A percentile compares a stretch with the other conserved stretches of the same genome.
Evolutionary conservation across 1,284 basidiomycete genomes (phyloP).

Genomic region (Cutaneotrichosporon sp.): DNA sequence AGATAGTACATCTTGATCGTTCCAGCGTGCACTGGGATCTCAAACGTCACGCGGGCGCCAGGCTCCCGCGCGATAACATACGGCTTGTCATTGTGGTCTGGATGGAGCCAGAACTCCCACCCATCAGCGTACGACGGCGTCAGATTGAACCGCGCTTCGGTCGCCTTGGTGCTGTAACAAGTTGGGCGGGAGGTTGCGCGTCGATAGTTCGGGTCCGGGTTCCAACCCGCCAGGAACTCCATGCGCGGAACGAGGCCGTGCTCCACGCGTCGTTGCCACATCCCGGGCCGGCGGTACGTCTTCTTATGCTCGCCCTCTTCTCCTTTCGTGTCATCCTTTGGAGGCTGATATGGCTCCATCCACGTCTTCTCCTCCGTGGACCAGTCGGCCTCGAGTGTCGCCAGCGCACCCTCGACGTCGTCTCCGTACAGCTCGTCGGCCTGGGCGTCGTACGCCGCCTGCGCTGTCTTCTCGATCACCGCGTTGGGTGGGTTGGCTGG

Average conservation of each 20-base stretch:
- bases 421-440: not conserved
- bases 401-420: constrained; percentile 10
- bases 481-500: not conserved
- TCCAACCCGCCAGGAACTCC: constrained; percentile 42
- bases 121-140: constrained; percentile 38
- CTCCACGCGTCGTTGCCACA: constrained; percentile 41
- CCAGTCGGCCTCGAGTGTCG: constrained; percentile 26
- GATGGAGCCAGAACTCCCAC: constrained; percentile 49
- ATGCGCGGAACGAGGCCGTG: constrained; percentile 47
- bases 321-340: not conserved
- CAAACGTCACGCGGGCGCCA: constrained; percentile 42
- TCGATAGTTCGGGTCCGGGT: constrained; percentile 31
- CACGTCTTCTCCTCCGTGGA: constrained; percentile 34
- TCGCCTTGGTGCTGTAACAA: constrained; percentile 39
- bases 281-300: constrained; percentile 21
- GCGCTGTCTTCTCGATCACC: constrained; percentile 5
- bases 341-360: constrained; percentile 16
- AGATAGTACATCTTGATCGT: constrained; percentile 50
- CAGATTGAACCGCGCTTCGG: constrained; percentile 41
- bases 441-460: constrained; percentile 12
- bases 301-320: constrained; percentile 19
- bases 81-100: constrained; percentile 47
- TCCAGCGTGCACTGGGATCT: constrained; percentile 45
- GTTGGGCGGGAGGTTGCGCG: constrained; percentile 38
- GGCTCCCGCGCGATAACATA: constrained; percentile 42